Conservation (phyloP, 208 protist species). For the Porcisia hertigi region DNA sequence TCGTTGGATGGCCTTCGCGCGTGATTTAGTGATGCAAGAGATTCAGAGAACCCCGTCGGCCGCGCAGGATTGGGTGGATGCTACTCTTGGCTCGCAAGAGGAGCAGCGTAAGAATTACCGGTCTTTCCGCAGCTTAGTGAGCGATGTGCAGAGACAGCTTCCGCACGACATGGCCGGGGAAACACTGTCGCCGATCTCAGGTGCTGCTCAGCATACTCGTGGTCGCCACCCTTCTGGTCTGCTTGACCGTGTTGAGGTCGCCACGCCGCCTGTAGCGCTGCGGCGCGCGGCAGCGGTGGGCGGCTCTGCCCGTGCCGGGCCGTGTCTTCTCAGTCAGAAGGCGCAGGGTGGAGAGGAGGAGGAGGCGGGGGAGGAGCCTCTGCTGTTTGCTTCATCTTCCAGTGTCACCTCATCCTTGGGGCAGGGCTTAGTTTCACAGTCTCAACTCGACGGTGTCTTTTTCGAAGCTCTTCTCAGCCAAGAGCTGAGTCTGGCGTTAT, state of each 20-base stretch:
- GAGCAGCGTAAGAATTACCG: background rate
- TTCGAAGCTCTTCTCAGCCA: constrained; percentile 51
- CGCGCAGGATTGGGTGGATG: background rate
- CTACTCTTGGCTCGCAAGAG: background rate
- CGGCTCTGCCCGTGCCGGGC: background rate
- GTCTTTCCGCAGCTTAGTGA: background rate
- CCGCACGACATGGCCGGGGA: background rate
- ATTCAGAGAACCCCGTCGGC: background rate
- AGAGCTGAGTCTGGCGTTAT: constrained; percentile 22
- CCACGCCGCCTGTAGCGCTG: constrained; percentile 9
- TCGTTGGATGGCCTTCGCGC: constrained; percentile 15
- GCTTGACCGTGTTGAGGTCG: constrained; percentile 17
- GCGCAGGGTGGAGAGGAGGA: background rate
- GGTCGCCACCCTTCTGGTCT: background rate
- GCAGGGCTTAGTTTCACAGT: constrained; percentile 12
- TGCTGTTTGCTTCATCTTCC: constrained; percentile 14
- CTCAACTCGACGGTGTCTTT: constrained; percentile 26
- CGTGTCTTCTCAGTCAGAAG: too few relatives aligned
- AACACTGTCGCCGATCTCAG: constrained; percentile 19
- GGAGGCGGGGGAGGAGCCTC: constrained; percentile 5
- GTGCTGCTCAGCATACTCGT: background rate
- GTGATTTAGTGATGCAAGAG: constrained; percentile 13
- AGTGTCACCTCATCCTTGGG: constrained; percentile 5
- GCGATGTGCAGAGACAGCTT: background rate
- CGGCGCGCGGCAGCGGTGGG: background rate